phyloP scores from a whole-genome alignment of 768 basidiomycete genomes.

The Lentinula boryana region DNA sequence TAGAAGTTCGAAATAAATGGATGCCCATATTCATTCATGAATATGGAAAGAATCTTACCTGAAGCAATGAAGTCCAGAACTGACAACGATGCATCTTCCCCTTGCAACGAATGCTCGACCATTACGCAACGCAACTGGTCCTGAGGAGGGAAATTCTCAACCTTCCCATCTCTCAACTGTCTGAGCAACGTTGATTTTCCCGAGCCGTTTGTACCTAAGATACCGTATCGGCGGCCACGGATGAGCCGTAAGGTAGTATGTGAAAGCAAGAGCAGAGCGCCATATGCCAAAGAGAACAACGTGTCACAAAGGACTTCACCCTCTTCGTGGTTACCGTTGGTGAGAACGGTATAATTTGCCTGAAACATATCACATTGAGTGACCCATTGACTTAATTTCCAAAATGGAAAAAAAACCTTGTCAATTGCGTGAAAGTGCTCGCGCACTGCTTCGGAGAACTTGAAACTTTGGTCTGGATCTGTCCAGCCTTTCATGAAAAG shows the following conservation, averaged over 20 bases:
- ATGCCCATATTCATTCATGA: background rate
- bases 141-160: slow-evolving; percentile 92
- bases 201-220: slow-evolving; percentile 92
- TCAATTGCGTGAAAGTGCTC: slow-evolving; percentile 75
- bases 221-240: slow-evolving; percentile 91
- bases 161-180: slow-evolving; percentile 90
- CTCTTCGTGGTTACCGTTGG: slow-evolving; percentile 50
- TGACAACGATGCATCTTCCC: slow-evolving; percentile 78
- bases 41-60: slow-evolving; percentile 35
- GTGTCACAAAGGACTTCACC: slow-evolving; percentile 89
- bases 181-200: slow-evolving; percentile 97
- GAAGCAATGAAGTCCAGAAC: slow-evolving; percentile 89
- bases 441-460: slow-evolving; percentile 60
- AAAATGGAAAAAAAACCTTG: slow-evolving; percentile 33
- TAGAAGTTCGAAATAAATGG: slow-evolving; percentile 18
- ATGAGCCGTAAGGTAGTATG: slow-evolving; percentile 87
- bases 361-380: slow-evolving; percentile 17
- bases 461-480: slow-evolving; percentile 36
- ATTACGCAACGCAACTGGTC: slow-evolving; percentile 85
- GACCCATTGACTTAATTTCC: slow-evolving; percentile 3
- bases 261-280: slow-evolving; percentile 88
- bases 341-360: slow-evolving; percentile 50
- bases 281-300: slow-evolving; percentile 93
- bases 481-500: slow-evolving; percentile 71
- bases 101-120: slow-evolving; percentile 96